A percentile compares a stretch with the other conserved stretches of the same genome.
phyloP scores from a whole-genome alignment of 768 basidiomycete genomes.

The Daedaleopsis sinensis region DNA sequence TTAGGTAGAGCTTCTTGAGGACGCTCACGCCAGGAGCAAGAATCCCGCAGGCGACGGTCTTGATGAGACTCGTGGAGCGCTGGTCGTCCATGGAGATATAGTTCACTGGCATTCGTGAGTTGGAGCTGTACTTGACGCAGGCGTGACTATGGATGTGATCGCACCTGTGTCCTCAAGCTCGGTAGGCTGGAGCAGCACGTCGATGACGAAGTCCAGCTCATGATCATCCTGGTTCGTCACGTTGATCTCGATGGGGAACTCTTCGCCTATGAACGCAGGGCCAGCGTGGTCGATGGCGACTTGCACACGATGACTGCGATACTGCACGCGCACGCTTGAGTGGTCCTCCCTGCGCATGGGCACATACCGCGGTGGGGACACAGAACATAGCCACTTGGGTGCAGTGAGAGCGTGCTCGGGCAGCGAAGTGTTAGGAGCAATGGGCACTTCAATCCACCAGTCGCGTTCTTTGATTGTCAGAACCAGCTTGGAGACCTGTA shows the following conservation, averaged over 20 bases:
- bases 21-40: constrained; percentile 60
- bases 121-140: too few relatives aligned
- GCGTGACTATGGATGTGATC: constrained; percentile 23
- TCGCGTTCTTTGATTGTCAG: constrained; percentile 57
- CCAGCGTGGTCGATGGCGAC: constrained; percentile 59
- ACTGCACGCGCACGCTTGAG: constrained; percentile 56
- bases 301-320: constrained; percentile 60
- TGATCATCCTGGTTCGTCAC: constrained; percentile 74
- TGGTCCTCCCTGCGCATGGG: constrained; percentile 50
- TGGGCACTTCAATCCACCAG: constrained; percentile 71
- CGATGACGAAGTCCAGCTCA: constrained; percentile 67
- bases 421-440: constrained; percentile 41
- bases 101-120: constrained; percentile 47
- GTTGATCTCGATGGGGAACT: constrained; percentile 71
- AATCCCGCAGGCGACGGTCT: constrained; percentile 67
- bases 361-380: constrained; percentile 56
- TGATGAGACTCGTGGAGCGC: constrained; percentile 72
- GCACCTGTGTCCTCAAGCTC: constrained; percentile 74
- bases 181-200: constrained; percentile 79
- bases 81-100: constrained; percentile 63
- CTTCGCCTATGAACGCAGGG: constrained; percentile 82
- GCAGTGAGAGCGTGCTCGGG: constrained; percentile 30
- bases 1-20: constrained; percentile 65
- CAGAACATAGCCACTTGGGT: constrained; percentile 60
- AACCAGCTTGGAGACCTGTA: constrained; percentile 46